phyloP scores from a whole-genome alignment of 306 rosid species.

The Amphicarpaea edgeworthii region DNA sequence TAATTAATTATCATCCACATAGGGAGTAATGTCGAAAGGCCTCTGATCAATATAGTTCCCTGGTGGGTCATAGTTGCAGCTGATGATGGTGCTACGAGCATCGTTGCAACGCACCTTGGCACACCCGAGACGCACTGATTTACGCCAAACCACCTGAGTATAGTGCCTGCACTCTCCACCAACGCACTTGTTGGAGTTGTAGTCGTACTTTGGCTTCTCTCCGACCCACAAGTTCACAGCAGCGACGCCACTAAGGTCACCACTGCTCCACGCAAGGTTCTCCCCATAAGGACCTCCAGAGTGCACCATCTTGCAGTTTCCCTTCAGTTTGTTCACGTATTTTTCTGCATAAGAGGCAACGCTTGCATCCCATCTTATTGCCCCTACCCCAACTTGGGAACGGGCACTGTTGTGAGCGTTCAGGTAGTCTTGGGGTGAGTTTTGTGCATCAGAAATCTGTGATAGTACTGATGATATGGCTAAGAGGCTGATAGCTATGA shows the following conservation, averaged over 20 bases:
- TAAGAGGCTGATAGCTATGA: constrained; percentile 10
- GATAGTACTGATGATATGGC: constrained; percentile 1
- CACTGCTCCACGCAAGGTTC: constrained; percentile 57
- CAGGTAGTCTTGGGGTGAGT: constrained; percentile 52
- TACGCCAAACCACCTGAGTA: constrained; percentile 64
- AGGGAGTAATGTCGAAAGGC: constrained; percentile 53
- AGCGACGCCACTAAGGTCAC: not conserved
- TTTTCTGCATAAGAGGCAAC: constrained; percentile 48
- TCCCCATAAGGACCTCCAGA: constrained; percentile 56
- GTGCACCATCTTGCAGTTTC: constrained; percentile 42
- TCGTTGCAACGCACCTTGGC: constrained; percentile 55
- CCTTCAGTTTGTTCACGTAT: constrained; percentile 41
- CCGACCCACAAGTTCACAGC: constrained; percentile 60
- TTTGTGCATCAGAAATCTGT: constrained; percentile 41
- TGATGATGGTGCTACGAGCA: constrained; percentile 57
- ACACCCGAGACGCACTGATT: constrained; percentile 54
- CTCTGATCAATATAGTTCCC: constrained; percentile 53
- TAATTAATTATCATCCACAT: not conserved
- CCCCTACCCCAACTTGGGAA: constrained; percentile 48
- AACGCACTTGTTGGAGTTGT: constrained; percentile 53
- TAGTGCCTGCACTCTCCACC: constrained; percentile 56
- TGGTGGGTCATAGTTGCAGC: constrained; percentile 68
- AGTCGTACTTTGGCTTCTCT: constrained; percentile 49
- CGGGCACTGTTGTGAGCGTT: constrained; percentile 58
- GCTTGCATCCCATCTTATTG: constrained; percentile 35